Evolutionary conservation across 1,284 basidiomycete species (phyloP).

Genomic region (Ceratobasidium sp.): DNA sequence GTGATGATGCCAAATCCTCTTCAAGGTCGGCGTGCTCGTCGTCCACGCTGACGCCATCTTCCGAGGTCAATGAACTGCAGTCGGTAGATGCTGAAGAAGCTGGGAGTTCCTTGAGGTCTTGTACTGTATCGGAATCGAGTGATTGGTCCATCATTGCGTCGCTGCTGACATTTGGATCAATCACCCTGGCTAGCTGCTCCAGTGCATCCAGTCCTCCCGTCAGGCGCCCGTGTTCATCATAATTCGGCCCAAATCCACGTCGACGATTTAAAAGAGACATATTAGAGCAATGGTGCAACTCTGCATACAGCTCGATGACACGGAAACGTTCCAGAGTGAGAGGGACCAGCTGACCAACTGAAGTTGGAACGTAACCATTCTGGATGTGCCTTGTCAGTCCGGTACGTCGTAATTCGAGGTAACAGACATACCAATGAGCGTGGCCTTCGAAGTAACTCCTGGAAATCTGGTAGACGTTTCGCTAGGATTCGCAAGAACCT

Average conservation of each 20-base stretch:
- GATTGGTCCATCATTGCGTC: conserved; percentile 45
- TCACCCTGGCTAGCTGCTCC: conserved; percentile 81
- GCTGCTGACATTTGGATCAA: conserved; percentile 62
- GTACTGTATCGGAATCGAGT: conserved; percentile 49
- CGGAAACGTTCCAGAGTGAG: conserved; percentile 95
- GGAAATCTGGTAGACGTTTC: conserved; percentile 72
- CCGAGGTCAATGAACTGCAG: conserved; percentile 59
- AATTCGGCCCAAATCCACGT: conserved; percentile 69
- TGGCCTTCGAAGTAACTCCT: conserved; percentile 73
- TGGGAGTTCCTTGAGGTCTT: conserved; percentile 68
- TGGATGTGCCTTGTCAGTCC: conserved; percentile 47
- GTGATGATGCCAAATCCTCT: conserved; percentile 38
- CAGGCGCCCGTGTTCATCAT: conserved; percentile 77
- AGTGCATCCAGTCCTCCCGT: conserved; percentile 80
- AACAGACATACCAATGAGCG: conserved; percentile 69
- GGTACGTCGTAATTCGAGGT: conserved; percentile 30
- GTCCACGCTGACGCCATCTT: conserved; percentile 73
- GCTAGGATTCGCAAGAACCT: conserved; percentile 80
- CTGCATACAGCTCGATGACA: conserved; percentile 97
- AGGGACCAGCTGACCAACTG: conserved; percentile 72
- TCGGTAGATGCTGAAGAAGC: conserved; percentile 62
- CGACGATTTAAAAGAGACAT: conserved; percentile 93
- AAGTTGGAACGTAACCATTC: conserved; percentile 71
- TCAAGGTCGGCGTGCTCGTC: conserved; percentile 69
- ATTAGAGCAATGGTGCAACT: conserved; percentile 96